Evolutionary conservation across 495 filamentous ascomycete genomes (phyloP), one percentile per base, ranked within the genome.

Genomic region (Penicillium bovifimosum): DNA sequence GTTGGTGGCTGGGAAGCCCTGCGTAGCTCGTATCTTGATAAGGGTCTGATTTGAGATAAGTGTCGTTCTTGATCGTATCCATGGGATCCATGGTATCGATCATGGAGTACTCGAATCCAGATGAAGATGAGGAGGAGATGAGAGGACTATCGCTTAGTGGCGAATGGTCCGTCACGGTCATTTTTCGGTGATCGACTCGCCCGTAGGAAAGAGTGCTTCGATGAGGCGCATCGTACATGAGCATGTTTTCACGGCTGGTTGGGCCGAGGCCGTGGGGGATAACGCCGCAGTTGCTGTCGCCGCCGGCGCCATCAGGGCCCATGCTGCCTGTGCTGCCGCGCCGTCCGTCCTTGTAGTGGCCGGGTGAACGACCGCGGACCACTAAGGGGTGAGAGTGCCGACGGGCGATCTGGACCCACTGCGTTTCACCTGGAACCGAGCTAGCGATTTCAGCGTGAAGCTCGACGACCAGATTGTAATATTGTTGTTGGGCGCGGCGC

Each of bases 391-490:
- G 84, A 0, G 90, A 95, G 52, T 89, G 83, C 28, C 81, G 80
- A 34, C 81, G 79, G 5, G 91, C 92, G 29, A 97, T 77, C 62
- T 89, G 91, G 58, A 93, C 70, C 77, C 80, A 95, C 34, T 70
- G 65, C 0, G 60, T 60, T 24, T 78, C 75, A 40, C 53, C 42
- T 50, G 68, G 53, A 52, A 72, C 32, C 33, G 59, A 50, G 44
- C 56, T 61, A 6, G 77, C 74, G 7, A 93, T 74, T 55, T 96
- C 87, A 20, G 86, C 92, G 58, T 84, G 90, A 3, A 97, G 81
- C 63, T 96, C 91, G 1, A 96, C 86, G 27, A 96, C 80, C 27
- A 97, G 76, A 56, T 95, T 91, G 65, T 95, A 97, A 64, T 90
- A 96, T 60, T 96, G 92, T 64, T 96, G 92, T 9, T 88, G 87